Evolutionary conservation across 805 yeast genomes (phyloP), one percentile per base, ranked within the genome.

Genomic region (Lachancea lanzarotensis): DNA sequence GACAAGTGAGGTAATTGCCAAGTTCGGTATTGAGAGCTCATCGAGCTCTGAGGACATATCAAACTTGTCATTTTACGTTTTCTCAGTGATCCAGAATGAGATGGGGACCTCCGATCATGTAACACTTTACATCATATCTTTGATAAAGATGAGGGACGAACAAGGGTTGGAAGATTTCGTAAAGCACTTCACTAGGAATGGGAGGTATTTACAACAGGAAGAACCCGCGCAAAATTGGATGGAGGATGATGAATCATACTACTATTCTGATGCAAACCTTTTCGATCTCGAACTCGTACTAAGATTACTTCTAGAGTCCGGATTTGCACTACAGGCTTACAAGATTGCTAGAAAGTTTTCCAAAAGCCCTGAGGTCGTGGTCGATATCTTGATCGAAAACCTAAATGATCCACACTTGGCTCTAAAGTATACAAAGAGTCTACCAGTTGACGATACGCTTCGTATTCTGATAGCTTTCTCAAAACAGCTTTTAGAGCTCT

Each of bases 81-180:
- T 79, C 59, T 74, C 74, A 11, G 68, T 89, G 51, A 70, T 84
- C 43, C 72, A 72, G 7, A 62, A 71, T 35, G 72, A 74, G 2
- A 52, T 73, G 12, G 81, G 95, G 0, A 76, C 77, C n/a, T 72
- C 78, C 26, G 95, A 89, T 57, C 97, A 91, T 61, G 74, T 88
- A 5, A 89, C 96, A 0, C 64, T 91, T 20, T 68, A 90, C 34
- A 63, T 90, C 20, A 83, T 91, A 48, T 80, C 91, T 40, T 81
- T 83, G 55, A 85, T 95, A 48, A 88, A 89, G 56, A 65, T 87
- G 53, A 84, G 82, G 48, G 74, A 74, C 48, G 72, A 71, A 2
- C 75, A 72, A 1, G 81, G 81, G 38, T 67, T 91, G 22, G 72
- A 72, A 32, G 52, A 60, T 4, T 88, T 86, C 54, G 72, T 87